A percentile compares a stretch with the other conserved stretches of the same genome.
Evolutionary conservation across 2,329 filamentous ascomycete species (phyloP).

Genomic region (Orbilia quercus): DNA sequence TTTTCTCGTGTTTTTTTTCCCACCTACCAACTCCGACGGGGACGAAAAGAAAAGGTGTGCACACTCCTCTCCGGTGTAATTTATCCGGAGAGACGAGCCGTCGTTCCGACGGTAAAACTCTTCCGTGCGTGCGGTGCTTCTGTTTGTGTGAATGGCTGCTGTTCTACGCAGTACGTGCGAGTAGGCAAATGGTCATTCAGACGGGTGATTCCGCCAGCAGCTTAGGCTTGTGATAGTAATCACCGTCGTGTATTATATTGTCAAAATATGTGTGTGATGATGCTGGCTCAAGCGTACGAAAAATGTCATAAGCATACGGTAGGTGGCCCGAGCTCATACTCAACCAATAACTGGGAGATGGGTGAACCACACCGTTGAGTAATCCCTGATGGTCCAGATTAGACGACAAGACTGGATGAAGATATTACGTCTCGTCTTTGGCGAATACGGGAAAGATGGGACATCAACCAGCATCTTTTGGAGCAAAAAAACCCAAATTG

Average conservation of each 20-base stretch:
- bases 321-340: conserved; percentile 27
- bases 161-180: no score
- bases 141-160: background rate
- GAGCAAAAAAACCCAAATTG: background rate
- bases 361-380: conserved; percentile 22
- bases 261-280: conserved; percentile 1
- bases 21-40: conserved; percentile 56
- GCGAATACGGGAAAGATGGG: conserved; percentile 46
- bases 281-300: conserved; percentile 32
- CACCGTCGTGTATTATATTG: conserved; percentile 15
- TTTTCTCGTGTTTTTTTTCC: conserved; percentile 43
- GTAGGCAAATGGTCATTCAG: conserved; percentile 1
- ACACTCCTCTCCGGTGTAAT: conserved; percentile 19
- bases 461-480: conserved; percentile 19
- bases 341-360: background rate
- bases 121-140: conserved; percentile 38
- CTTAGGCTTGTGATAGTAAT: conserved; percentile 27
- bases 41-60: conserved; percentile 13
- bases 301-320: conserved; percentile 20
- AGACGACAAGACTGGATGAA: conserved; percentile 19
- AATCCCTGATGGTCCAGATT: conserved; percentile 23
- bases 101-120: conserved; percentile 56
- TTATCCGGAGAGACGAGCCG: conserved; percentile 53
- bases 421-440: conserved; percentile 3
- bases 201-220: conserved; percentile 31